These are phyloP conservation scores for Geotrichum citri-aurantii DNA, from an alignment of 1,139 yeast genomes.

Conservation along the genomic window DNA sequence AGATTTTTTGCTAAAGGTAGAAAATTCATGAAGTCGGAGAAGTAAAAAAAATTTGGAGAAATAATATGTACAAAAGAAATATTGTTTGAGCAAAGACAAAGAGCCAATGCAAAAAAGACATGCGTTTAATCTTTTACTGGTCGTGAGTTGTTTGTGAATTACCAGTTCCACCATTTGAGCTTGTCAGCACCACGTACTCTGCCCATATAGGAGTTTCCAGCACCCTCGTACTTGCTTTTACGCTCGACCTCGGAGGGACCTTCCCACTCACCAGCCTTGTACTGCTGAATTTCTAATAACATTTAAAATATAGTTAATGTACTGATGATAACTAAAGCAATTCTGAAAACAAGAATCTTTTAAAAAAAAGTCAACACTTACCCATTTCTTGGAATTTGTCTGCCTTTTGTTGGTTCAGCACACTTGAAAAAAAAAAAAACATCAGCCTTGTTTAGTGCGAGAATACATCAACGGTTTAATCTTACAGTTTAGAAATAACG, in stretches of 20 bases:
- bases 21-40: slow-evolving; percentile 26
- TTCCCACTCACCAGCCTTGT: slow-evolving; percentile 35
- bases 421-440: background rate
- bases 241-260: slow-evolving; percentile 33
- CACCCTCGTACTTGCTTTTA: slow-evolving; percentile 37
- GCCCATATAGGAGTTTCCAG: slow-evolving; percentile 34
- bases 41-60: slow-evolving; percentile 3
- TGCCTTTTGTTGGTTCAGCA: slow-evolving; percentile 13
- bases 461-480: background rate
- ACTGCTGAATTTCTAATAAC: slow-evolving; percentile 24
- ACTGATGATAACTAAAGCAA: too few species aligned
- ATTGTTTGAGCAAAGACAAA: background rate
- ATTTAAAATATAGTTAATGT: background rate
- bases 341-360: background rate
- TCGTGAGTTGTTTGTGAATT: background rate
- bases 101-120: background rate
- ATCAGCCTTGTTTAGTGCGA: background rate
- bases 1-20: slow-evolving; percentile 35
- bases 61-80: slow-evolving; percentile 1
- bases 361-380: slow-evolving; percentile 4
- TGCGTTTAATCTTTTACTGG: background rate
- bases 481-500: slow-evolving; percentile 13
- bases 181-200: slow-evolving; percentile 16
- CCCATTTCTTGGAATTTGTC: slow-evolving; percentile 15
- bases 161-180: slow-evolving; percentile 11